These are phyloP conservation scores for Chalaropsis thielavioides DNA, from an alignment of 2,329 filamentous ascomycete genomes.

Conservation along the genomic window DNA sequence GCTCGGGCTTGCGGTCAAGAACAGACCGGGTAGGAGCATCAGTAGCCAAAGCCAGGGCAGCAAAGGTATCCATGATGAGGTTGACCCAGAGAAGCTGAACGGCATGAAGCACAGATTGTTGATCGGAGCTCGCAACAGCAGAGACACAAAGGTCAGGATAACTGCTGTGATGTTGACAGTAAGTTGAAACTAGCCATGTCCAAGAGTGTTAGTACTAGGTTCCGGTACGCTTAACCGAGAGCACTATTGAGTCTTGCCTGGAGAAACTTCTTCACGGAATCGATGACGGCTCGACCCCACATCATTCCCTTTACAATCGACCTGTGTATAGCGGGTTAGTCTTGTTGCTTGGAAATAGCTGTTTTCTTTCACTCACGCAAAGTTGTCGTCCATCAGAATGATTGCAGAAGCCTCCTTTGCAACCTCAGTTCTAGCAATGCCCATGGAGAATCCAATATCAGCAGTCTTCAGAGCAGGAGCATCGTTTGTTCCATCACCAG, in stretches of 20 bases:
- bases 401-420: slow-evolving; percentile 49
- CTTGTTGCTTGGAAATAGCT: background rate
- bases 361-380: slow-evolving; percentile 21
- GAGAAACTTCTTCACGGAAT: slow-evolving; percentile 49
- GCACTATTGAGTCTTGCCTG: slow-evolving; percentile 28
- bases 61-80: slow-evolving; percentile 50
- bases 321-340: slow-evolving; percentile 6
- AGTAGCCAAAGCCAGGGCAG: slow-evolving; percentile 34
- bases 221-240: background rate
- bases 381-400: slow-evolving; percentile 46
- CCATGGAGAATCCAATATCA: slow-evolving; percentile 50
- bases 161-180: slow-evolving; percentile 51
- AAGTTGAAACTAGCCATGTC: slow-evolving; percentile 35
- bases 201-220: background rate
- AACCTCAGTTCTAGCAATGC: slow-evolving; percentile 45
- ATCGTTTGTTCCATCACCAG: slow-evolving; percentile 50
- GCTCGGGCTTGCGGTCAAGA: slow-evolving; percentile 32
- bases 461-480: slow-evolving; percentile 45
- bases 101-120: slow-evolving; percentile 41
- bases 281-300: slow-evolving; percentile 49
- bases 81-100: slow-evolving; percentile 51
- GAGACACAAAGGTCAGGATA: slow-evolving; percentile 45
- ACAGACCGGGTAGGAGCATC: slow-evolving; percentile 25
- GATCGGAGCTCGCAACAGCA: slow-evolving; percentile 36
- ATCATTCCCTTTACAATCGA: slow-evolving; percentile 44